phyloP scores from a whole-genome alignment of 371 early-diverging fungal species.

The Apophysomyces elegans region DNA sequence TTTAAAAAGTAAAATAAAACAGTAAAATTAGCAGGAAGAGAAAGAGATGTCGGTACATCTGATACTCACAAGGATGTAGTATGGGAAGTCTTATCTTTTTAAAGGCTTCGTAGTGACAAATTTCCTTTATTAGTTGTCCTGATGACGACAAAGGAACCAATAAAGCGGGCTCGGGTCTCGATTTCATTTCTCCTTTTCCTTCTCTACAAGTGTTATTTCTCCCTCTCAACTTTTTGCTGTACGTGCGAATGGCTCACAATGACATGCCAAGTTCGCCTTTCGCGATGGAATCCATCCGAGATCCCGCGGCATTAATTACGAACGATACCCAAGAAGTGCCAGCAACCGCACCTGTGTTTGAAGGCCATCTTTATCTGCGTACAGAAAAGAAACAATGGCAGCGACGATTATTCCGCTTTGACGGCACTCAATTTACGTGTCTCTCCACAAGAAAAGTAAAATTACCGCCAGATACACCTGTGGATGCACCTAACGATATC shows the following conservation, averaged over 20 bases:
- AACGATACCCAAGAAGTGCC: slow-evolving; percentile 40
- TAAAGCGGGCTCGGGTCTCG: not conserved
- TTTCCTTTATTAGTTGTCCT: not conserved
- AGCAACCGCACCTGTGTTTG: slow-evolving; percentile 50
- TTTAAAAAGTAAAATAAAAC: no score
- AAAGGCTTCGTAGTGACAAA: not conserved
- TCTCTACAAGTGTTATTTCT: slow-evolving; percentile 12
- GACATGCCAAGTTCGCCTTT: slow-evolving; percentile 7
- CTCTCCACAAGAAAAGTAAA: slow-evolving; percentile 43
- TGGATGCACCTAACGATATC: slow-evolving; percentile 22
- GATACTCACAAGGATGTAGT: no score
- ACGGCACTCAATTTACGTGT: slow-evolving; percentile 50
- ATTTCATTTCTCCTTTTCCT: slow-evolving; percentile 6
- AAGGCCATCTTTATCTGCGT: slow-evolving; percentile 47
- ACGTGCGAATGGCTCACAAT: slow-evolving; percentile 10
- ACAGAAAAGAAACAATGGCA: slow-evolving; percentile 48
- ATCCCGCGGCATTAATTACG: slow-evolving; percentile 9
- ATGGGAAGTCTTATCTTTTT: no score
- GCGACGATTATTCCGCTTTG: slow-evolving; percentile 56
- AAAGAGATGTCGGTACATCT: no score
- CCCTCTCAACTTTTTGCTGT: slow-evolving; percentile 7
- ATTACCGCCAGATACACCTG: slow-evolving; percentile 34
- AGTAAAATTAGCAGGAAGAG: no score
- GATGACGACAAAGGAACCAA: slow-evolving; percentile 5
- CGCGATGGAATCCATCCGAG: slow-evolving; percentile 1